These are phyloP conservation scores for Wickerhamiella australiensis DNA, from an alignment of 805 yeast genomes.

Conservation along the genomic window DNA sequence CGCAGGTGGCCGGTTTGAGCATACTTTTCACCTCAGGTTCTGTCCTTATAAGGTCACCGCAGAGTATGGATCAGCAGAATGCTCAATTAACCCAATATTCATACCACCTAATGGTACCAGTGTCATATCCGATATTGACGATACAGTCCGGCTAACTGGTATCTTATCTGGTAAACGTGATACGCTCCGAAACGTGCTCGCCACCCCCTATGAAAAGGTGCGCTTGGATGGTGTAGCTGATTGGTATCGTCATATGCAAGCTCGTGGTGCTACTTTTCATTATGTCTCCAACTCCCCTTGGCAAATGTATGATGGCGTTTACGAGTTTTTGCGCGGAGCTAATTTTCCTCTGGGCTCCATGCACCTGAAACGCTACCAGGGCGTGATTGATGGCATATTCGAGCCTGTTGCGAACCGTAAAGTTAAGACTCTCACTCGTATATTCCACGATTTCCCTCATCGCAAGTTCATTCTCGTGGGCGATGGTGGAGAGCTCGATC, in stretches of 20 bases:
- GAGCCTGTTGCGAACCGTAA: constrained; percentile 83
- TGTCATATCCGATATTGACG: constrained; percentile 85
- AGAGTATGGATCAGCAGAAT: constrained; percentile 6
- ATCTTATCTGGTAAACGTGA: constrained; percentile 79
- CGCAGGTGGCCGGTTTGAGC: constrained; percentile 22
- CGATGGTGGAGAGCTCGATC: constrained; percentile 90
- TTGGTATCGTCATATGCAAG: constrained; percentile 51
- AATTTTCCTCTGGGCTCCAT: constrained; percentile 70
- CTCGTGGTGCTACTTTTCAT: constrained; percentile 52
- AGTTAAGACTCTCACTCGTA: constrained; percentile 46
- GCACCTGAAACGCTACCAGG: constrained; percentile 76
- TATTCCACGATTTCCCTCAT: constrained; percentile 60
- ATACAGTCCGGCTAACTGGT: constrained; percentile 83
- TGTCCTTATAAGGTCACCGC: constrained; percentile 16
- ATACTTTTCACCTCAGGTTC: constrained; percentile 16
- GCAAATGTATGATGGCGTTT: constrained; percentile 59
- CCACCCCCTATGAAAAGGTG: constrained; percentile 55
- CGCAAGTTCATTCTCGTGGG: constrained; percentile 79
- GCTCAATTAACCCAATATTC: constrained; percentile 11
- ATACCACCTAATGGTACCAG: constrained; percentile 41
- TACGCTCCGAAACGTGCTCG: constrained; percentile 64
- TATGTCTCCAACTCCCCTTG: constrained; percentile 95
- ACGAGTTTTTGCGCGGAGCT: constrained; percentile 42
- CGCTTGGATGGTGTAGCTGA: constrained; percentile 58
- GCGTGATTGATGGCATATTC: constrained; percentile 67